Percentiles rank a stretch among this genome's conserved stretches.
Evolutionary conservation across 768 basidiomycete species (phyloP).

Genomic region (Piloderma croceum): DNA sequence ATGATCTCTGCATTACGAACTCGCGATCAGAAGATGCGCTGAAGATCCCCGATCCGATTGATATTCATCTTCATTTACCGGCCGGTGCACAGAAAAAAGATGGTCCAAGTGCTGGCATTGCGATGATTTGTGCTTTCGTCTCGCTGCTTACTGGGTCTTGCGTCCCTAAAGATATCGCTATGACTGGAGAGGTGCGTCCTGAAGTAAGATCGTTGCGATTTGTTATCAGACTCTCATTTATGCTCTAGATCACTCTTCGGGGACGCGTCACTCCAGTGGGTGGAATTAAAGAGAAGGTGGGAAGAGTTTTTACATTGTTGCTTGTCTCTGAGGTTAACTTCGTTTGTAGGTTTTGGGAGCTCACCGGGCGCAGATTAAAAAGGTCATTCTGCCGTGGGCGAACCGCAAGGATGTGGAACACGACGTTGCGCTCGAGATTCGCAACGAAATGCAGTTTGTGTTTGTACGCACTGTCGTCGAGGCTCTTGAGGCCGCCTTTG

Average conservation of each 20-base stretch:
- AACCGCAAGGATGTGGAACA: slow-evolving; percentile 87
- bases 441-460: slow-evolving; percentile 71
- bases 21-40: slow-evolving; percentile 67
- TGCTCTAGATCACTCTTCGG: slow-evolving; percentile 65
- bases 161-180: slow-evolving; percentile 68
- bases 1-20: slow-evolving; percentile 71
- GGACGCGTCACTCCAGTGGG: slow-evolving; percentile 81
- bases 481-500: slow-evolving; percentile 80
- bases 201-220: no score
- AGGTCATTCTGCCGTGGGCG: slow-evolving; percentile 77
- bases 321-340: not conserved
- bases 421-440: slow-evolving; percentile 71
- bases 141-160: slow-evolving; percentile 75
- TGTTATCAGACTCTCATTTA: not conserved
- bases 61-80: slow-evolving; percentile 86
- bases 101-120: slow-evolving; percentile 85
- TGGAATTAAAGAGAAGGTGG: slow-evolving; percentile 82
- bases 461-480: slow-evolving; percentile 78
- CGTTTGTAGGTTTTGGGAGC: slow-evolving; percentile 63
- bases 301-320: not conserved
- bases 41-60: slow-evolving; percentile 64
- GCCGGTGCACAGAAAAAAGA: slow-evolving; percentile 92
- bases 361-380: slow-evolving; percentile 78
- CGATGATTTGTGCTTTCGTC: slow-evolving; percentile 88
- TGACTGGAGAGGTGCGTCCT: slow-evolving; percentile 77